Conservation (phyloP, 1,284 basidiomycete genomes). For the Phlebopus sp. region DNA sequence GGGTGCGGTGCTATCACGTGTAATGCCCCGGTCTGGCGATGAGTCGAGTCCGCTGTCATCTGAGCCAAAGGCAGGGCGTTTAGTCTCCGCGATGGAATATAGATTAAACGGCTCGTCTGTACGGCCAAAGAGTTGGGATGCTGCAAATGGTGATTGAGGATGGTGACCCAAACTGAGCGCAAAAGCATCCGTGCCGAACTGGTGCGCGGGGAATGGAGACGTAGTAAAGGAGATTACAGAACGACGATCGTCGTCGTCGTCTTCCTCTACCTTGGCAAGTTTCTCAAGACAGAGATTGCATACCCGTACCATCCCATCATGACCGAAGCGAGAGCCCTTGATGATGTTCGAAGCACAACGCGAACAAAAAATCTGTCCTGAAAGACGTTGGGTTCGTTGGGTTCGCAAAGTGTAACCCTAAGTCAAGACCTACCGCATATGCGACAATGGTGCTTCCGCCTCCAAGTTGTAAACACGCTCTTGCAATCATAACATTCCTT, state of each 20-base stretch:
- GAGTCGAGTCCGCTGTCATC: constrained; percentile 53
- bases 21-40: constrained; percentile 48
- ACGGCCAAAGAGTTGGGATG: constrained; percentile 77
- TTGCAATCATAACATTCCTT: constrained; percentile 96
- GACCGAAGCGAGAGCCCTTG: constrained; percentile 90
- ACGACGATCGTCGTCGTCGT: constrained; percentile 79
- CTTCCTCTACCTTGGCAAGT: constrained; percentile 74
- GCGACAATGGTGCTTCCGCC: constrained; percentile 92
- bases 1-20: constrained; percentile 67
- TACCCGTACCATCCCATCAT: constrained; percentile 88
- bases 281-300: constrained; percentile 95
- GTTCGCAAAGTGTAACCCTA: not conserved
- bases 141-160: constrained; percentile 84
- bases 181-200: constrained; percentile 44
- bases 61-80: constrained; percentile 49
- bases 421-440: constrained; percentile 69
- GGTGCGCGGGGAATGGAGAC: constrained; percentile 48
- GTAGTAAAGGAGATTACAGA: constrained; percentile 68
- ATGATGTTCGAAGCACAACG: constrained; percentile 97
- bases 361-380: constrained; percentile 89
- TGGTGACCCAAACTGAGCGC: constrained; percentile 47
- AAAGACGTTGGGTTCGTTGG: constrained; percentile 8
- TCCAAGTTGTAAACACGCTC: constrained; percentile 88
- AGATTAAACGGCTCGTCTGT: constrained; percentile 74
- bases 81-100: constrained; percentile 77